A percentile compares a stretch with the other conserved stretches of the same genome.
These are phyloP conservation scores for Artemisia argyi DNA, from an alignment of 129 eudicot genomes.

Conservation along the genomic window DNA sequence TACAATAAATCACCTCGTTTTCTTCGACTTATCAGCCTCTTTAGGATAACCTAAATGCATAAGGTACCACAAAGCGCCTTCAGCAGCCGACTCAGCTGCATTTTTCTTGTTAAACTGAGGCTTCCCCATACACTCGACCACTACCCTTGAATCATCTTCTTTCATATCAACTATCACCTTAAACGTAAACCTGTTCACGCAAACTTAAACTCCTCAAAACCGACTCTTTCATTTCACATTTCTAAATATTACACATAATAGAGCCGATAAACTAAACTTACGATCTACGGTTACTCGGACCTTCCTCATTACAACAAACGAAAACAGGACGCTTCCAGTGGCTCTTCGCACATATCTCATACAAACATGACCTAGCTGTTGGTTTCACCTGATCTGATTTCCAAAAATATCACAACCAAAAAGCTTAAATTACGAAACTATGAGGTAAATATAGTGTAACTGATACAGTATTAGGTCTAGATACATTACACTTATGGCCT, in stretches of 20 bases:
- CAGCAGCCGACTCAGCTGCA: conserved; percentile 63
- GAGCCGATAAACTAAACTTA: conserved; percentile 39
- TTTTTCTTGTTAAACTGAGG: conserved; percentile 45
- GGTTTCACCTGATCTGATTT: conserved; percentile 27
- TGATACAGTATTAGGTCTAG: too few species aligned
- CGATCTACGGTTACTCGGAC: conserved; percentile 42
- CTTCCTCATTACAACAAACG: conserved; percentile 47
- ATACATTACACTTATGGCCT: too few species aligned
- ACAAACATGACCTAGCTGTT: conserved; percentile 43
- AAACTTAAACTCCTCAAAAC: background rate
- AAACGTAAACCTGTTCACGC: conserved; percentile 51
- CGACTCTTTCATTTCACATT: background rate
- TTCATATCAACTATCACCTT: conserved; percentile 42
- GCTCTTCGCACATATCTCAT: conserved; percentile 44
- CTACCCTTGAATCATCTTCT: conserved; percentile 16
- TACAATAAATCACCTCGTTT: conserved; percentile 22
- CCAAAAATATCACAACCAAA: conserved; percentile 2
- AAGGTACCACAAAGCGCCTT: conserved; percentile 58
- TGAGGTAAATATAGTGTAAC: too few species aligned
- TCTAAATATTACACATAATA: background rate
- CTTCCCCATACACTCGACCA: conserved; percentile 49
- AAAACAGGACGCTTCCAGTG: conserved; percentile 47
- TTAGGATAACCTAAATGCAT: conserved; percentile 44
- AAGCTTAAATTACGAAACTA: too few species aligned
- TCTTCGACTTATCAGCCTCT: conserved; percentile 21